A percentile compares a stretch with the other conserved stretches of the same genome.
phyloP scores from a whole-genome alignment of 768 basidiomycete species.

The Lyophyllum semitale region DNA sequence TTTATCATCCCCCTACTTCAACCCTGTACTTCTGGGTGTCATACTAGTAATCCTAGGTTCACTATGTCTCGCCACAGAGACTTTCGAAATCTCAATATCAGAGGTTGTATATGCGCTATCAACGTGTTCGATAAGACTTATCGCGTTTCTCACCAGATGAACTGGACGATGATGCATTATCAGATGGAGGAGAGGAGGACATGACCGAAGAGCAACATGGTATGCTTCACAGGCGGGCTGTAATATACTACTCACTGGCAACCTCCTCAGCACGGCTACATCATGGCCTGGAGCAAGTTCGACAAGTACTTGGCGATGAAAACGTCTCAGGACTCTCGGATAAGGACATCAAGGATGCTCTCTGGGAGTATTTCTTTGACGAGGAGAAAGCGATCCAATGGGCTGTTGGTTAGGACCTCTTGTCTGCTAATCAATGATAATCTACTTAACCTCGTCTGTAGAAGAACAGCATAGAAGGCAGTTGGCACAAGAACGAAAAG shows the following conservation, averaged over 20 bases:
- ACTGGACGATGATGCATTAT: slow-evolving; percentile 79
- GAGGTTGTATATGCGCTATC: slow-evolving; percentile 43
- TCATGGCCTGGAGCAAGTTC: slow-evolving; percentile 68
- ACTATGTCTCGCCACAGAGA: slow-evolving; percentile 91
- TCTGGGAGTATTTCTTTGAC: slow-evolving; percentile 92
- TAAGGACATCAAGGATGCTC: slow-evolving; percentile 68
- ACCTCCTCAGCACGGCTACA: slow-evolving; percentile 60
- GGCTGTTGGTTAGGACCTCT: slow-evolving; percentile 63
- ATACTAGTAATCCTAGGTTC: neutral
- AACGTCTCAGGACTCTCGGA: slow-evolving; percentile 71
- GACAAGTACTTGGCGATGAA: slow-evolving; percentile 66
- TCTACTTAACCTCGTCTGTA: slow-evolving; percentile 28
- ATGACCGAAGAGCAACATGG: slow-evolving; percentile 85
- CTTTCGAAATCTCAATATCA: slow-evolving; percentile 82
- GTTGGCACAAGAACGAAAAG: slow-evolving; percentile 76
- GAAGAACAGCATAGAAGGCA: slow-evolving; percentile 71
- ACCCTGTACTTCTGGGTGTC: neutral
- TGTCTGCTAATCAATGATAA: slow-evolving; percentile 1
- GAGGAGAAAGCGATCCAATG: slow-evolving; percentile 74
- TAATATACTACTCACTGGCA: slow-evolving; percentile 1
- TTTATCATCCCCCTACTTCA: slow-evolving; percentile 5
- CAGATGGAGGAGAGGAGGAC: slow-evolving; percentile 77
- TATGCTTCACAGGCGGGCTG: slow-evolving; percentile 25
- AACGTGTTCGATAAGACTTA: neutral
- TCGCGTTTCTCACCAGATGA: slow-evolving; percentile 58